A percentile compares a stretch with the other conserved stretches of the same genome.
phyloP scores from a whole-genome alignment of 805 yeast genomes.

The Yamadazyma takamatsuzukensis region DNA sequence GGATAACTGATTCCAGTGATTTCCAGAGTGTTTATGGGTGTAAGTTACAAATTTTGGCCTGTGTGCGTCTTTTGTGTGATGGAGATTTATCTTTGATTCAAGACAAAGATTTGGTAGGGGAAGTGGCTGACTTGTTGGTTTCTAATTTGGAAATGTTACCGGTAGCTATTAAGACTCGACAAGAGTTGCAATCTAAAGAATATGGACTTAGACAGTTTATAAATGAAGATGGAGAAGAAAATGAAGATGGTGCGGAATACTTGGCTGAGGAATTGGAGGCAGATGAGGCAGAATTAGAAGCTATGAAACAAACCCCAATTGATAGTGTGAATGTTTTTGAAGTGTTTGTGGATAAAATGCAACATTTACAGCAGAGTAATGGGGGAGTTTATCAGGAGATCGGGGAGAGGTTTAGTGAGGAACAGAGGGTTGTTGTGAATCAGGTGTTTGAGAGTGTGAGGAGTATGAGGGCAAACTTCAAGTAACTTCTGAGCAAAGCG shows the following conservation, averaged over 20 bases:
- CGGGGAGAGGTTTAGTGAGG: constrained; percentile 36
- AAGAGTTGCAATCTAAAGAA: constrained; percentile 41
- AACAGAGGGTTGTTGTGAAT: constrained; percentile 24
- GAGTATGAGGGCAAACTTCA: too few relatives aligned
- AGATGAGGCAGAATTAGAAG: constrained; percentile 77
- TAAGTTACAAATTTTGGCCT: constrained; percentile 48
- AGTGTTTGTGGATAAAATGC: constrained; percentile 56
- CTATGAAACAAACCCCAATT: constrained; percentile 73
- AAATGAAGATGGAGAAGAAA: constrained; percentile 22
- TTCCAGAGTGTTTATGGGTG: constrained; percentile 54
- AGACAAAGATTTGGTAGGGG: constrained; percentile 31
- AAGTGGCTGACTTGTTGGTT: constrained; percentile 37
- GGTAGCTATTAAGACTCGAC: constrained; percentile 44
- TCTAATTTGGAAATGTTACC: constrained; percentile 44
- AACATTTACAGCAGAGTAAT: constrained; percentile 46
- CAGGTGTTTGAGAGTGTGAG: constrained; percentile 11
- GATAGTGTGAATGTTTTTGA: constrained; percentile 72
- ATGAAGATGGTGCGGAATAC: constrained; percentile 27
- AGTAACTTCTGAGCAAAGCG: too few relatives aligned
- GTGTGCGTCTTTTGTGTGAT: constrained; percentile 36
- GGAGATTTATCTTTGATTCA: constrained; percentile 26
- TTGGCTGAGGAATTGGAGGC: constrained; percentile 42
- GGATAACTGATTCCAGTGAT: constrained; percentile 46
- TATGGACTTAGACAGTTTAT: constrained; percentile 26
- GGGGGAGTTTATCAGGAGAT: constrained; percentile 46